Evolutionary conservation across 192 early-diverging fungal species (phyloP), one percentile per base, ranked within the genome.

Genomic region (Oehlia diaphana): DNA sequence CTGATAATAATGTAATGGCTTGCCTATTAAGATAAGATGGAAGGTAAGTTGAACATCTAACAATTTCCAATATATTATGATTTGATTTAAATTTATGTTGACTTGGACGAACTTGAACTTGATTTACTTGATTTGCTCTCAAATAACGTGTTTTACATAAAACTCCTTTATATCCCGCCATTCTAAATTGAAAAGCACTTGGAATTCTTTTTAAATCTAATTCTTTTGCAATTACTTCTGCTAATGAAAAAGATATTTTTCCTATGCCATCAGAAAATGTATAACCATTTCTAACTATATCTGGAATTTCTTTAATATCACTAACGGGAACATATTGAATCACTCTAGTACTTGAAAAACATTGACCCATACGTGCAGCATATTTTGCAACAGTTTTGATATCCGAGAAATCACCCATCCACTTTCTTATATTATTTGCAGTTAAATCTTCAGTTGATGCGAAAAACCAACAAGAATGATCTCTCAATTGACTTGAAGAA

Each of bases 251-350:
- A 0, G 91, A 91, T 35, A 95, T 87, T 13, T 85, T 84, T 47
- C 94, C 94, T 10, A 92, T 87, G 6, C 94, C 94, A 81, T 95
- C 94, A 33, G 92, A 92, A 75, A 95, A 95, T 0, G 72, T 85
- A 65, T 83, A 92, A 1, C 85, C 84, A 68, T 92, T 86, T 2
- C 82, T 72, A 61, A 84, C 80, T 42, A 95, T 84, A 65, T 95
- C 94, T 0, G 76, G 71, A 61, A 94, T 88, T 1, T 78, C 63
- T 28, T 78, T 66, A 0, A 91, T 83, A 4, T 91, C 84, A 5
- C 82, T 53, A 7, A 76, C 76, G 2, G 68, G 37, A 9, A 93
- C 63, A 6, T 79, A 75, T 4, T 81, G 80, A 16, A 90, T 89
- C 19, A 87, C 87, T 0, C 83, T 82, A 1, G 93, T 93, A 8